Base-by-base conservation (phyloP, 1,139 yeast genomes). In the Blastobotrys illinoisensis region DNA sequence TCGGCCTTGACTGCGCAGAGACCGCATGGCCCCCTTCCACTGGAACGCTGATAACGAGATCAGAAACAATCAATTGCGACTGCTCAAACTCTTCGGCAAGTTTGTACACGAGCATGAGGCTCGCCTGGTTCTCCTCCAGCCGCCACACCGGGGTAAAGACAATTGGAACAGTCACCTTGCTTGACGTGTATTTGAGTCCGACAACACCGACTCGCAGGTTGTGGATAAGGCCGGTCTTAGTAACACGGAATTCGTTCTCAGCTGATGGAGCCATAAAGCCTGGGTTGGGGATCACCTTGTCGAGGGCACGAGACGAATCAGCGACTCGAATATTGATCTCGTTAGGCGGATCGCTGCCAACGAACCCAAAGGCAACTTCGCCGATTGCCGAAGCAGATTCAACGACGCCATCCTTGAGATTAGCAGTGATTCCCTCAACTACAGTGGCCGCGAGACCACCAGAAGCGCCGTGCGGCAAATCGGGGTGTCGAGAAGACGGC, bases 1-100 rank as follows among this genome's bases (percentile, higher is more conserved):
- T 84, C 3, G 98, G 98, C 66, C 87, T 88, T 11, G 96, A 86
- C 58, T 90, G 83, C 0, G 97, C 97, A 23, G 89, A 79, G 19
- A 67, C 66, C 23, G 82, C 79, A 44, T 76, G 73, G 4, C 50
- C 47, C 7, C 74, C 74, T 48, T 66, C 68, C 28, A 74, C 63
- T 7, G 71, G 65, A 5, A 88, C 95, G 11, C 88, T 81, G 9
- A 91, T 82, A 32, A 82, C 78, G 51, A 90, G 75, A 63, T 86
- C 86, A 28, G 62, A 61, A 20, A 74, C 55, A 21, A 80, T 77
- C 56, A 88, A 73, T 1, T 73, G 70, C 46, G 66, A 66, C 11
- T 73, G 67, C 19, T 67, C 64, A 55, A 82, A 75, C 24, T 74
- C 74, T 9, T 85, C 83, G 48, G 81, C 75, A 56, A 86, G 76